Percentiles rank a stretch among this genome's conserved stretches.
Evolutionary conservation across 1,139 yeast species (phyloP).

Genomic region (Sugiyamaella paludigena): DNA sequence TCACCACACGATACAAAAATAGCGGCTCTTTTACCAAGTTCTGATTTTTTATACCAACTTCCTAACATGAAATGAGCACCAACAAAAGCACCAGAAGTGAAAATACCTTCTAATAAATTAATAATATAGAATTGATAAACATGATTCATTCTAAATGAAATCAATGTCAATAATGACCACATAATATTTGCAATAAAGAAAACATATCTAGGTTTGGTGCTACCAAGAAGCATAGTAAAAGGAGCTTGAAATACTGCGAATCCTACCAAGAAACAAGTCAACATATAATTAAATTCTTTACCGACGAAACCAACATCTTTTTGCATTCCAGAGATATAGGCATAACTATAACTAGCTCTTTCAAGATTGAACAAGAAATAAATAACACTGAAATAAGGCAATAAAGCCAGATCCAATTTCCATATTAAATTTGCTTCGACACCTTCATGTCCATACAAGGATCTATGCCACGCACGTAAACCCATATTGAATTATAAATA

Average conservation of each 20-base stretch:
- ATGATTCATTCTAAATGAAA: constrained; percentile 48
- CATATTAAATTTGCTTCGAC: constrained; percentile 16
- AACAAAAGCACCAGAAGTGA: constrained; percentile 61
- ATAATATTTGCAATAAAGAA: constrained; percentile 58
- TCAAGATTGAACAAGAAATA: constrained; percentile 23
- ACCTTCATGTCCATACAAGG: constrained; percentile 6
- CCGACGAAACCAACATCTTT: constrained; percentile 60
- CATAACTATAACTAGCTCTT: constrained; percentile 45
- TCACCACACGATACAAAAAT: constrained; percentile 41
- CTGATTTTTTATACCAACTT: constrained; percentile 58
- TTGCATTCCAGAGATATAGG: constrained; percentile 63
- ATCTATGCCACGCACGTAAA: background rate
- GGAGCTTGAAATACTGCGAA: constrained; percentile 55
- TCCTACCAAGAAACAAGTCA: constrained; percentile 57
- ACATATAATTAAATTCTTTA: constrained; percentile 64
- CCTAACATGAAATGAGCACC: constrained; percentile 62
- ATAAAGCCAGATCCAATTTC: constrained; percentile 20
- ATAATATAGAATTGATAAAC: constrained; percentile 53
- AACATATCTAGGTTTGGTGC: constrained; percentile 51
- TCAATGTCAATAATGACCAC: constrained; percentile 65
- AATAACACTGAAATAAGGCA: constrained; percentile 22
- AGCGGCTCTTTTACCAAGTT: constrained; percentile 58
- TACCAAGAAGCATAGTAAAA: constrained; percentile 36
- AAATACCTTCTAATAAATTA: constrained; percentile 58
- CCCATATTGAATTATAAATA: constrained; percentile 2